Evolutionary conservation across 1,284 basidiomycete species (phyloP), one percentile per base, ranked within the genome.

Genomic region (Crucibulum cyathiforme): DNA sequence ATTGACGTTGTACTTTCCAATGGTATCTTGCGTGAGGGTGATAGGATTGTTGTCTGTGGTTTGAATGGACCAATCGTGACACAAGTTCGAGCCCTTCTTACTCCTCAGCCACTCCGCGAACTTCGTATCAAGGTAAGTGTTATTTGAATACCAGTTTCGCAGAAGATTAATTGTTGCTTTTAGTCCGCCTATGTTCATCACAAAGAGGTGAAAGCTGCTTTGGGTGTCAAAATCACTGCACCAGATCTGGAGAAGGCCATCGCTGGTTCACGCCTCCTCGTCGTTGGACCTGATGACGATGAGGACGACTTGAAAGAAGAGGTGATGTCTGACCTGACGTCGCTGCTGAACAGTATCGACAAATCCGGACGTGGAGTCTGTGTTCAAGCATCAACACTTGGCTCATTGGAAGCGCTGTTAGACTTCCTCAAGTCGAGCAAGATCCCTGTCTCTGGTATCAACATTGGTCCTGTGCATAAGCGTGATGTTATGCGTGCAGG

Each of bases 231-330:
- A 83, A 90, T 99, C 66, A 87, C 92, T 35, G 98, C 95, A 0
- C 92, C 97, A 1, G 97, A 98, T 74, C 88, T 99, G 36, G 98
- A 99, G 71, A 98, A 98, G 78, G 97, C 98, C n/a, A 98, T 99
- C 64, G 96, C 97, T 60, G 98, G 98, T 73, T 98, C 97, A 49
- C 90, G 96, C 13, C 80, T 99, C 60, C 87, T 98, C 49, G 94
- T 99, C 43, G 87, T 92, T 58, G 92, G 95, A 13, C 93, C 95
- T 56, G 95, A 98, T 70, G 96, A 98, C 68, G 96, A 98, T 67
- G 97, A 98, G 73, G 97, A 98, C 59, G 94, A 96, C 51, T 80
- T 98, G 57, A 92, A 90, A 75, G 96, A 98, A 60, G 95, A 98
- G 77, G 90, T 98, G 69, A 98, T 98, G 96, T 92, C 93, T 41